phyloP scores from a whole-genome alignment of 2,329 filamentous ascomycete genomes.

The Alternaria sp. region DNA sequence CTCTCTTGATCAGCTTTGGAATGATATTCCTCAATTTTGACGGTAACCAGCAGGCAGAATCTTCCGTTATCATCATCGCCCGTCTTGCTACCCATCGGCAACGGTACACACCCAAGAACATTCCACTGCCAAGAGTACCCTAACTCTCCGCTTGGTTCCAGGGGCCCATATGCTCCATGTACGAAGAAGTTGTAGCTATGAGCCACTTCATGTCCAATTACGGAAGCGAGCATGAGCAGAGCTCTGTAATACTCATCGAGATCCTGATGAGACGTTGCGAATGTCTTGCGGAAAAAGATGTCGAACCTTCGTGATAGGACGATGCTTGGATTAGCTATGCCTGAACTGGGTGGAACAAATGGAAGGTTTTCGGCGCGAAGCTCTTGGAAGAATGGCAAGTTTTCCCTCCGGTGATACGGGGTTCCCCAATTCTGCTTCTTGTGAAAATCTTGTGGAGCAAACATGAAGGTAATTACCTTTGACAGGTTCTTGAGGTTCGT shows the following conservation, averaged over 20 bases:
- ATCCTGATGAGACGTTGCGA: neutral
- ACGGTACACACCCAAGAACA: conserved; percentile 12
- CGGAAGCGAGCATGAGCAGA: conserved; percentile 23
- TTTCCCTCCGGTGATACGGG: conserved; percentile 1
- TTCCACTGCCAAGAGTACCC: conserved; percentile 29
- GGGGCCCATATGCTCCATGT: neutral
- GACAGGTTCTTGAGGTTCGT: conserved; percentile 17
- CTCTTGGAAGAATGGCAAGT: conserved; percentile 10
- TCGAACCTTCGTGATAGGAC: neutral
- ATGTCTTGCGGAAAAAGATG: neutral
- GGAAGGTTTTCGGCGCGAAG: conserved; percentile 2
- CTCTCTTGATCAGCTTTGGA: neutral
- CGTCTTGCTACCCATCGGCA: neutral
- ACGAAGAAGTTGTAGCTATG: conserved; percentile 27
- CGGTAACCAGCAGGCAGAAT: neutral
- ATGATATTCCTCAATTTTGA: neutral
- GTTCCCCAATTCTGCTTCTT: conserved; percentile 9
- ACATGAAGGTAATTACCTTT: conserved; percentile 23
- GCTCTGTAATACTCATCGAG: conserved; percentile 14
- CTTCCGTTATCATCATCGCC: fast-evolving
- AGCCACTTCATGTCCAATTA: conserved; percentile 30
- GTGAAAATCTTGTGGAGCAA: conserved; percentile 12
- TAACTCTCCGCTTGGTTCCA: conserved; percentile 26
- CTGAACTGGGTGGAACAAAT: neutral
- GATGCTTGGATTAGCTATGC: neutral